A percentile compares a stretch with the other conserved stretches of the same genome.
Evolutionary conservation across 768 basidiomycete genomes (phyloP).

Genomic region (Xerocomus spinulosus): DNA sequence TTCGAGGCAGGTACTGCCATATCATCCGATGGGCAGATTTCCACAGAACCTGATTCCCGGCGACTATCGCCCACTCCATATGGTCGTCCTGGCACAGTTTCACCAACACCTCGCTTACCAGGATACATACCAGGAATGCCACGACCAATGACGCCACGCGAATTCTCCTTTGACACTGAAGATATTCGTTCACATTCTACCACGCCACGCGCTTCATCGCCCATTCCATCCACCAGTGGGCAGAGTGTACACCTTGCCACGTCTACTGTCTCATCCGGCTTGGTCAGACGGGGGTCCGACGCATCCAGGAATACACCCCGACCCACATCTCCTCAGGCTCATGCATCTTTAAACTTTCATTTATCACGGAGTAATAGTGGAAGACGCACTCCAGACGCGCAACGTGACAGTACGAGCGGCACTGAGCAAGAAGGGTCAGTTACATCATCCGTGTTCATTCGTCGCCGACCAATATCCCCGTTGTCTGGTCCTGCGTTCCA

Average conservation of each 20-base stretch:
- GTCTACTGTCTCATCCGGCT: conserved; percentile 34
- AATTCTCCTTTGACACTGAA: conserved; percentile 58
- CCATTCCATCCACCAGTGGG: conserved; percentile 38
- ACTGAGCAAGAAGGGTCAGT: conserved; percentile 39
- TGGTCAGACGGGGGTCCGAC: conserved; percentile 52
- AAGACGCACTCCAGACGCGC: conserved; percentile 57
- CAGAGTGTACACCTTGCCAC: conserved; percentile 33
- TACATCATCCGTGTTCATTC: conserved; percentile 50
- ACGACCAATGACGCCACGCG: conserved; percentile 85
- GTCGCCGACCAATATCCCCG: conserved; percentile 71
- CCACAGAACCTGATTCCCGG: conserved; percentile 44
- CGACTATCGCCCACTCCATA: conserved; percentile 59
- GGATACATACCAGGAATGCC: conserved; percentile 92
- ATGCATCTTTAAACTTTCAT: conserved; percentile 41
- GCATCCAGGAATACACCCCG: conserved; percentile 48
- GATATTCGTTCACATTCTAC: conserved; percentile 65
- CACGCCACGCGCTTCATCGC: conserved; percentile 77
- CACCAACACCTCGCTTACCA: conserved; percentile 55
- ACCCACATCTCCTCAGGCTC: conserved; percentile 42
- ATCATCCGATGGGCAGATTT: conserved; percentile 55
- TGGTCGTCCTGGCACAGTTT: conserved; percentile 45
- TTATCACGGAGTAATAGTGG: conserved; percentile 59
- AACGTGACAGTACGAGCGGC: conserved; percentile 34
- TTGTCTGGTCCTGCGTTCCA: conserved; percentile 58
- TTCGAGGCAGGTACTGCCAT: conserved; percentile 68